phyloP scores from a whole-genome alignment of 768 basidiomycete species.

The Myochromella boudieri region DNA sequence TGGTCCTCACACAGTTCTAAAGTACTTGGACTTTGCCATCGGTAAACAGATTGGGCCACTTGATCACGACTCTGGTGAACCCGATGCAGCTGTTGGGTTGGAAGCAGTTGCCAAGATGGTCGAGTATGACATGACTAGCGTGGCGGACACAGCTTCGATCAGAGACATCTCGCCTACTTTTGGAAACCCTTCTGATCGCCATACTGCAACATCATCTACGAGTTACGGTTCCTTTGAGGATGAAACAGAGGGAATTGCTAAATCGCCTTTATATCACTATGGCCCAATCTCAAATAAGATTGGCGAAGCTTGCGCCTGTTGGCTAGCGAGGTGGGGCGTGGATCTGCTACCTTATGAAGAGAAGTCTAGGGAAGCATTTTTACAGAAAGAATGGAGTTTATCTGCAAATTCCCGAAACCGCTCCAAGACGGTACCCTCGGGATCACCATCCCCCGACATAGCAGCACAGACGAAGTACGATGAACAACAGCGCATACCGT shows the following conservation, averaged over 20 bases:
- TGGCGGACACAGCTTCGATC: constrained; percentile 6
- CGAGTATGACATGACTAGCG: constrained; percentile 30
- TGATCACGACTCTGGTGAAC: constrained; percentile 36
- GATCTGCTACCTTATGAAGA: constrained; percentile 76
- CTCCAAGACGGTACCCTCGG: constrained; percentile 19
- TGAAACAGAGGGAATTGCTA: constrained; percentile 10
- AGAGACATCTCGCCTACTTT: neutral
- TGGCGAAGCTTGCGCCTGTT: constrained; percentile 85
- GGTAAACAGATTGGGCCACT: constrained; percentile 60
- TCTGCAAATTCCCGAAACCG: constrained; percentile 17
- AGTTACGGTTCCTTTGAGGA: constrained; percentile 18
- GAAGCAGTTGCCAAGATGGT: constrained; percentile 61
- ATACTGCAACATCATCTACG: constrained; percentile 4
- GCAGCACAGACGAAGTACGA: constrained; percentile 14
- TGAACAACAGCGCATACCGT: constrained; percentile 39
- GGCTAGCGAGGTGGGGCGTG: constrained; percentile 82
- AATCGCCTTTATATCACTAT: constrained; percentile 60
- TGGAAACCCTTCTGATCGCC: constrained; percentile 1
- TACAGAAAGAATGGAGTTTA: neutral
- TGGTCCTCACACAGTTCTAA: constrained; percentile 73
- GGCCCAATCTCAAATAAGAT: constrained; percentile 91
- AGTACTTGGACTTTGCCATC: constrained; percentile 81
- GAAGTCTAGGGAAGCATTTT: constrained; percentile 20
- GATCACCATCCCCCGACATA: constrained; percentile 7
- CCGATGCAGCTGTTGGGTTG: constrained; percentile 66